Conservation (phyloP, 768 basidiomycete genomes). For the Lactifluus volemus region DNA sequence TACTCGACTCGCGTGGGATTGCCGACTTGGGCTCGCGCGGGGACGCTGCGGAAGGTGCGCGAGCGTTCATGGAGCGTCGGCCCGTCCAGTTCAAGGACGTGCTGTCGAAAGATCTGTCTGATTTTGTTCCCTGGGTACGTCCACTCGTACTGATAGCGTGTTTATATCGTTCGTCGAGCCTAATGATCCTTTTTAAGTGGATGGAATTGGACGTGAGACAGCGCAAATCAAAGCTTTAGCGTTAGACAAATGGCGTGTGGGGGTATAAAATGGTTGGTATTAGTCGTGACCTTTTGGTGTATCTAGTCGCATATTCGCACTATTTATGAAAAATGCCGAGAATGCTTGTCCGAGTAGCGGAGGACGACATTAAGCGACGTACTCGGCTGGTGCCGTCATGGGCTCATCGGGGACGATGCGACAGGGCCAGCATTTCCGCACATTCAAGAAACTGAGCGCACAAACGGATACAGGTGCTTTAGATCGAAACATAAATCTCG, state of each 20-base stretch:
- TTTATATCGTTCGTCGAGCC: background rate
- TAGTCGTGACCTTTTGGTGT: too few relatives aligned
- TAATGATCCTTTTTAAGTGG: constrained; percentile 29
- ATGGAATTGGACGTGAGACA: constrained; percentile 11
- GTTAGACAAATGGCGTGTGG: background rate
- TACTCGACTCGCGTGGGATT: constrained; percentile 44
- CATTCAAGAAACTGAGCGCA: too few relatives aligned
- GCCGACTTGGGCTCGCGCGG: constrained; percentile 29
- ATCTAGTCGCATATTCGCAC: too few relatives aligned
- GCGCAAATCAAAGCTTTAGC: constrained; percentile 9
- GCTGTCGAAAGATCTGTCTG: constrained; percentile 31
- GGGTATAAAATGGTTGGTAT: too few relatives aligned
- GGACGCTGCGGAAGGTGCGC: constrained; percentile 41
- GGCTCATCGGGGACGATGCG: too few relatives aligned
- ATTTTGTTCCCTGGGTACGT: constrained; percentile 48
- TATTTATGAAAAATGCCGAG: too few relatives aligned
- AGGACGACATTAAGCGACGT: too few relatives aligned
- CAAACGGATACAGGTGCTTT: too few relatives aligned
- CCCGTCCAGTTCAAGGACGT: constrained; percentile 37
- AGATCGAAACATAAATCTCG: too few relatives aligned
- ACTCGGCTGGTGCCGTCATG: too few relatives aligned
- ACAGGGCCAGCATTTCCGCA: too few relatives aligned
- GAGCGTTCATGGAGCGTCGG: constrained; percentile 42
- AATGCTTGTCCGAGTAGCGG: too few relatives aligned
- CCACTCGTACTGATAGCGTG: background rate